Evolutionary conservation across 371 early-diverging fungal genomes (phyloP).

Genomic region (Rhizomucor miehei): DNA sequence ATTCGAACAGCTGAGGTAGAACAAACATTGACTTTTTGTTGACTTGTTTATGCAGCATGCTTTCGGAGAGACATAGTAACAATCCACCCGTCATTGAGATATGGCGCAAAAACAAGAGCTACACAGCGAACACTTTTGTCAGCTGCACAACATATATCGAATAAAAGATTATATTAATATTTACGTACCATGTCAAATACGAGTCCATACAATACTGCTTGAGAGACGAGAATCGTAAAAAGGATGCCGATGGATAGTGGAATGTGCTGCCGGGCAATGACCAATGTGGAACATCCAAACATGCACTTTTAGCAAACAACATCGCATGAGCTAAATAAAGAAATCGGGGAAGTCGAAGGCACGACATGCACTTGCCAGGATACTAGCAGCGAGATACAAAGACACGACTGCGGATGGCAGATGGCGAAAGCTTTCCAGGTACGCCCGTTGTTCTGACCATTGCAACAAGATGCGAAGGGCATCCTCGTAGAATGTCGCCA

Average conservation of each 20-base stretch:
- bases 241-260: conserved; percentile 75
- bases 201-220: conserved; percentile 88
- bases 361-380: conserved; percentile 42
- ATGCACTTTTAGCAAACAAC: conserved; percentile 45
- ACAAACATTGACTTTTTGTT: conserved; percentile 59
- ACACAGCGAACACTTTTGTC: not conserved
- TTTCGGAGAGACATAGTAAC: conserved; percentile 81
- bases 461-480: conserved; percentile 28
- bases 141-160: not conserved
- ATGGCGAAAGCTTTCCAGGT: conserved; percentile 20
- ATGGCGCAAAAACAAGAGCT: conserved; percentile 82
- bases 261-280: conserved; percentile 73
- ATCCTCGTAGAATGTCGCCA: conserved; percentile 41
- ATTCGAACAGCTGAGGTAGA: conserved; percentile 75
- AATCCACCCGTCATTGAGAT: conserved; percentile 89
- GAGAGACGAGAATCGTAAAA: conserved; percentile 67
- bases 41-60: conserved; percentile 37
- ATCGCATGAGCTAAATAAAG: too few species aligned
- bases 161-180: too few species aligned
- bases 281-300: conserved; percentile 71
- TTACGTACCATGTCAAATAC: conserved; percentile 75
- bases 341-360: too few species aligned
- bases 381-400: conserved; percentile 52
- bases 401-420: conserved; percentile 12
- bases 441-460: conserved; percentile 27